Evolutionary conservation across 306 rosid genomes (phyloP).

Genomic region (Castanospermum australe): DNA sequence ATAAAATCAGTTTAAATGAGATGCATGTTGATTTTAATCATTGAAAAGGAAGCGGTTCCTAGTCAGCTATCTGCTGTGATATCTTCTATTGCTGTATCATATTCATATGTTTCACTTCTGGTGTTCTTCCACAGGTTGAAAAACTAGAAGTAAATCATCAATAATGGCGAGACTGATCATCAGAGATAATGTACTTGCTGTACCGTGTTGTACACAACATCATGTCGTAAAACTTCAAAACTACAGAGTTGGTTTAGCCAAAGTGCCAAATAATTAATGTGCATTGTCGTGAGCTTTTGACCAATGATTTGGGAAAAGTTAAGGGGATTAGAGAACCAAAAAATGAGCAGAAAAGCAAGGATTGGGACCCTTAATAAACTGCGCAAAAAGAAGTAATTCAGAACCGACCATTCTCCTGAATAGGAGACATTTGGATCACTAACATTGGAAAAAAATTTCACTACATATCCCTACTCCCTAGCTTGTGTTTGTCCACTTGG

Average conservation of each 20-base stretch:
- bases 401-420: constrained; percentile 17
- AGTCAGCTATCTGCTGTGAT: background rate
- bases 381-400: background rate
- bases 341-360: background rate
- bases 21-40: background rate
- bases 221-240: background rate
- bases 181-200: background rate
- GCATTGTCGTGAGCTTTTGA: background rate
- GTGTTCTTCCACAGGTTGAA: background rate
- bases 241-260: background rate
- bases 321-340: background rate
- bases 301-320: background rate
- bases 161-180: background rate
- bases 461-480: background rate
- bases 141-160: background rate
- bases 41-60: background rate
- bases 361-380: background rate
- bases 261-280: background rate
- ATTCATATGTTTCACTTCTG: background rate
- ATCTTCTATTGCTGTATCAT: background rate
- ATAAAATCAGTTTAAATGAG: background rate
- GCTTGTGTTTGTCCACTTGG: background rate
- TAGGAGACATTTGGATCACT: constrained; percentile 31
- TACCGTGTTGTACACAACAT: background rate
- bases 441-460: background rate